A percentile compares a stretch with the other conserved stretches of the same genome.
phyloP scores from a whole-genome alignment of 225 moss, liverwort and hornwort species.

The Sphagnum contortum region DNA sequence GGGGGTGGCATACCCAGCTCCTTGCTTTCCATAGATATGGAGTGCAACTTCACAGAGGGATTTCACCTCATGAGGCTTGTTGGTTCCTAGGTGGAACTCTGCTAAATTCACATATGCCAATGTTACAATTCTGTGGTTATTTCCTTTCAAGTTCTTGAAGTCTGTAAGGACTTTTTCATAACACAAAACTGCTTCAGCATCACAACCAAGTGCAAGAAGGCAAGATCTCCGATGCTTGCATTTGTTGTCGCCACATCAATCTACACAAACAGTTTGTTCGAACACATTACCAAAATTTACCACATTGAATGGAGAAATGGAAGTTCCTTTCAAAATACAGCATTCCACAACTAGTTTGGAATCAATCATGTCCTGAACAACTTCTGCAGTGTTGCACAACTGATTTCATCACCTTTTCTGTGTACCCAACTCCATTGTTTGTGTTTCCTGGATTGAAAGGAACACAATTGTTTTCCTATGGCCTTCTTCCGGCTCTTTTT shows the following conservation, averaged over 20 bases:
- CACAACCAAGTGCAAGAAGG: constrained; percentile 69
- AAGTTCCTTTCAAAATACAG: too few species aligned
- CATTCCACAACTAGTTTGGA: constrained; percentile 6
- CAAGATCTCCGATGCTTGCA: constrained; percentile 64
- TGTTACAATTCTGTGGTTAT: constrained; percentile 54
- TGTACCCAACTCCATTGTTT: too few species aligned
- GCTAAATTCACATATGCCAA: constrained; percentile 61
- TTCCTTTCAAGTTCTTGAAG: constrained; percentile 66
- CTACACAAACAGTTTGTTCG: constrained; percentile 13
- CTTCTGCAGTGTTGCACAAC: too few species aligned
- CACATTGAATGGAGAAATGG: too few species aligned
- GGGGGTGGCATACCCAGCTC: constrained; percentile 41
- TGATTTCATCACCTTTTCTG: too few species aligned
- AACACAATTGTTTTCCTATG: too few species aligned
- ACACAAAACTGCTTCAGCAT: constrained; percentile 63
- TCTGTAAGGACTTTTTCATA: constrained; percentile 67
- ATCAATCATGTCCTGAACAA: too few species aligned
- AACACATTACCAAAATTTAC: too few species aligned
- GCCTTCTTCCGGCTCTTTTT: too few species aligned
- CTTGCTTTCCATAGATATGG: constrained; percentile 61
- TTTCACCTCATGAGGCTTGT: constrained; percentile 65
- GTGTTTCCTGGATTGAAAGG: too few species aligned
- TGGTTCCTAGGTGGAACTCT: constrained; percentile 62
- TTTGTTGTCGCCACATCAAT: constrained; percentile 85
- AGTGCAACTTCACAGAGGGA: constrained; percentile 61